phyloP scores from a whole-genome alignment of 495 filamentous ascomycete species.

The Lepidopterella palustris region DNA sequence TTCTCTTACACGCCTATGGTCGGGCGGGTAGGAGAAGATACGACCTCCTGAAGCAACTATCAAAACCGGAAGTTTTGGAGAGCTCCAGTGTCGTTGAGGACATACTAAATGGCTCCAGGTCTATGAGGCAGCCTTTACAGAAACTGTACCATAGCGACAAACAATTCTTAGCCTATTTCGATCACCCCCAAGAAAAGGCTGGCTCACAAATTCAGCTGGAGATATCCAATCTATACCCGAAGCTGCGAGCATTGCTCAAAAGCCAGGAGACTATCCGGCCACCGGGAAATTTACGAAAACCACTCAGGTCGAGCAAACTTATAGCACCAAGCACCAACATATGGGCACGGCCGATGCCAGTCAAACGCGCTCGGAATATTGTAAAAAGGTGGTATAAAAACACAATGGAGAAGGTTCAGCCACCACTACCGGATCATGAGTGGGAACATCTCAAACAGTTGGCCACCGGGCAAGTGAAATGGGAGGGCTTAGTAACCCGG shows the following conservation, averaged over 20 bases:
- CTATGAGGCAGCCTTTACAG: conserved; percentile 15
- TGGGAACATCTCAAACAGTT: conserved; percentile 57
- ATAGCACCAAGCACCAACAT: conserved; percentile 53
- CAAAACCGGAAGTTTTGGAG: conserved; percentile 31
- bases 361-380: conserved; percentile 51
- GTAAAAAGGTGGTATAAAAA: conserved; percentile 53
- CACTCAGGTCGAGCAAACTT: conserved; percentile 42
- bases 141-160: conserved; percentile 22
- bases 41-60: conserved; percentile 49
- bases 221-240: conserved; percentile 20
- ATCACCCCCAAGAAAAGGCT: conserved; percentile 33
- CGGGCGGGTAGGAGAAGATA: conserved; percentile 63
- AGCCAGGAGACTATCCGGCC: conserved; percentile 8
- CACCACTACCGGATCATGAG: conserved; percentile 63
- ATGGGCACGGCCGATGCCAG: conserved; percentile 55
- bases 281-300: conserved; percentile 6
- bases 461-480: conserved; percentile 44
- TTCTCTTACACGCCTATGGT: conserved; percentile 66
- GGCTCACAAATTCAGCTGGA: conserved; percentile 16
- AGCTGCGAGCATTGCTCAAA: conserved; percentile 21
- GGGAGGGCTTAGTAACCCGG: conserved; percentile 37
- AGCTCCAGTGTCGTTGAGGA: conserved; percentile 11
- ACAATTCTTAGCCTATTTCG: conserved; percentile 17
- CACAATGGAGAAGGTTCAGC: conserved; percentile 52
- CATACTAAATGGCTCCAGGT: not conserved